These are phyloP conservation scores for Eremomyces bilateralis DNA, from an alignment of 495 filamentous ascomycete species.

Conservation along the genomic window DNA sequence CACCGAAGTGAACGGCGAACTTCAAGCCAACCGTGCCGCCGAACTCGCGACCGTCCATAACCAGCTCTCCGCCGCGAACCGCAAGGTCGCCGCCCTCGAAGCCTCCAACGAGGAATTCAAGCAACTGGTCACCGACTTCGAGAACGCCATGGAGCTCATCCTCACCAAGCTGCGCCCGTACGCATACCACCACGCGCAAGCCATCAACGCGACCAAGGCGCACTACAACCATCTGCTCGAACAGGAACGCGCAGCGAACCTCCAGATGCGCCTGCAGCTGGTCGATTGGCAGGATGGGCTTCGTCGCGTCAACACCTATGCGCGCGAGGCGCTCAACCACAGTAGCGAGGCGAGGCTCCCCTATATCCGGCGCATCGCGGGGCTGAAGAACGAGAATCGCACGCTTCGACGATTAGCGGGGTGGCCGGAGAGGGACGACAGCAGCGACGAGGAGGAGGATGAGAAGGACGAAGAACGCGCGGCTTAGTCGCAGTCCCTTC, in stretches of 20 bases:
- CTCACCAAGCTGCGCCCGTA: slow-evolving; percentile 41
- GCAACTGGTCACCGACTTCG: slow-evolving; percentile 35
- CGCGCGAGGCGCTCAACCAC: slow-evolving; percentile 10
- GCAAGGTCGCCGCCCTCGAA: slow-evolving; percentile 24
- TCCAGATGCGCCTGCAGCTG: slow-evolving; percentile 38
- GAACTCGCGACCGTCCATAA: slow-evolving; percentile 26
- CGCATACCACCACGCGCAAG: slow-evolving; percentile 36
- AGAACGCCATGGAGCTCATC: slow-evolving; percentile 30
- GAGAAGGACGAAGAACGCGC: background rate
- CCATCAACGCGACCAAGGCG: slow-evolving; percentile 31
- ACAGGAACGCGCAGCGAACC: slow-evolving; percentile 31
- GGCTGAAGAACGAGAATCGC: slow-evolving; percentile 18
- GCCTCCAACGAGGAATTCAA: slow-evolving; percentile 29
- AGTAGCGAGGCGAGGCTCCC: slow-evolving; percentile 11
- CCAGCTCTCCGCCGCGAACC: slow-evolving; percentile 28
- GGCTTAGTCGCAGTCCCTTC: too few relatives aligned
- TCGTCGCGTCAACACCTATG: slow-evolving; percentile 10
- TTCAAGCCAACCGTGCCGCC: slow-evolving; percentile 5
- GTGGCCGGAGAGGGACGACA: slow-evolving; percentile 11
- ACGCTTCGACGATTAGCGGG: slow-evolving; percentile 16
- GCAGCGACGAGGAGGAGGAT: slow-evolving; percentile 10
- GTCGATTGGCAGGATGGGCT: slow-evolving; percentile 37
- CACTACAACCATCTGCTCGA: slow-evolving; percentile 39
- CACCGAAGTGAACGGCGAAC: slow-evolving; percentile 2
- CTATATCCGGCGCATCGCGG: slow-evolving; percentile 8